phyloP scores from a whole-genome alignment of 2,329 filamentous ascomycete species.

The Colletotrichum phormii region DNA sequence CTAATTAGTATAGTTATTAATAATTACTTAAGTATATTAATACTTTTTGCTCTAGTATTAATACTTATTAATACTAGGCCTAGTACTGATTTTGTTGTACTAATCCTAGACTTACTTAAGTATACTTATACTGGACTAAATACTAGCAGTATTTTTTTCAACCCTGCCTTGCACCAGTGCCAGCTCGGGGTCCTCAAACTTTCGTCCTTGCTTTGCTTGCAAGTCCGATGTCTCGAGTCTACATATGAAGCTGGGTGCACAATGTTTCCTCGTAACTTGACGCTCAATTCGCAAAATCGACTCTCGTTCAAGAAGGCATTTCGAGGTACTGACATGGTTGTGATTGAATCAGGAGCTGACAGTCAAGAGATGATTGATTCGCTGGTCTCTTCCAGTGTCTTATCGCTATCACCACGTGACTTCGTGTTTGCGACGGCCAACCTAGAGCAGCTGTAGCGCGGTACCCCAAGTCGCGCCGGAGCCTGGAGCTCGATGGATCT shows the following conservation, averaged over 20 bases:
- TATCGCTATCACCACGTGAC: slow-evolving; percentile 37
- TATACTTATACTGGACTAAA: background rate
- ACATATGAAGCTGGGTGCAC: background rate
- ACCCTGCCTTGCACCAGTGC: background rate
- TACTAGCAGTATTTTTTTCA: background rate
- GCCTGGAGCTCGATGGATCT: slow-evolving; percentile 34
- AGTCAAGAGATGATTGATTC: background rate
- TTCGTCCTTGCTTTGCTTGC: background rate
- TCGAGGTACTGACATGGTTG: background rate
- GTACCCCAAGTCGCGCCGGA: slow-evolving; percentile 22
- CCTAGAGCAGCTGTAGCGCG: slow-evolving; percentile 9
- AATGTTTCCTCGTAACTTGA: background rate
- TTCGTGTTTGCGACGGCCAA: slow-evolving; percentile 15
- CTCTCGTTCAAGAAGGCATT: background rate
- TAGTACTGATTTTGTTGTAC: background rate
- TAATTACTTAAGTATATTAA: background rate
- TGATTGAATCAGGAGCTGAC: background rate
- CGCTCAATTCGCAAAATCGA: background rate
- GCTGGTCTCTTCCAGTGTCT: background rate
- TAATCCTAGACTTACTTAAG: background rate
- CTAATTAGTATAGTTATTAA: background rate
- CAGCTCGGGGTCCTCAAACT: too few species aligned
- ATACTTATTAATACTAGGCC: background rate
- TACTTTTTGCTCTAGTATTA: background rate
- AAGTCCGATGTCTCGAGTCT: background rate